phyloP scores from a whole-genome alignment of 1,284 basidiomycete genomes.

The Tilletiaria anomala region DNA sequence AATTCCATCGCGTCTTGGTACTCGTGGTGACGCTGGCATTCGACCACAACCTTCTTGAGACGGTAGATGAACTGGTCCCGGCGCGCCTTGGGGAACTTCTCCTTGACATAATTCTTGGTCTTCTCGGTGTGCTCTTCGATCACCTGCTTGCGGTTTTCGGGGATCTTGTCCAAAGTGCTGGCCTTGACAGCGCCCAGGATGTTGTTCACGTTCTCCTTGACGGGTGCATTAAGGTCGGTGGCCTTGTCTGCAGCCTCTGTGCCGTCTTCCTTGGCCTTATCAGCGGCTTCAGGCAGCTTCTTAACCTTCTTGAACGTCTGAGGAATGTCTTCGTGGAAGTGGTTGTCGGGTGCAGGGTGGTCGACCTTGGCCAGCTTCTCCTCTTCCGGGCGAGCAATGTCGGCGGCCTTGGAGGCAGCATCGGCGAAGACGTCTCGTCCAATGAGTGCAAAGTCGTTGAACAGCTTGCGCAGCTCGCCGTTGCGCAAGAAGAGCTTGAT shows the following conservation, averaged over 20 bases:
- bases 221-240: constrained; percentile 26
- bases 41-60: constrained; percentile 72
- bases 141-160: constrained; percentile 33
- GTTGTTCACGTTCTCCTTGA: constrained; percentile 38
- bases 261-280: constrained; percentile 40
- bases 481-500: constrained; percentile 35
- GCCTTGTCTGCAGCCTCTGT: constrained; percentile 24
- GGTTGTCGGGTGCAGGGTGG: constrained; percentile 45
- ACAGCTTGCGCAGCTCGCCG: constrained; percentile 27
- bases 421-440: constrained; percentile 66
- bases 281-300: constrained; percentile 12
- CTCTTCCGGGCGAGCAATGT: constrained; percentile 53
- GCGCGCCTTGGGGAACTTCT: constrained; percentile 74
- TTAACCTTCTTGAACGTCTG: constrained; percentile 20
- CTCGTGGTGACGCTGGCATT: constrained; percentile 81
- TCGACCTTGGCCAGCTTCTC: constrained; percentile 56
- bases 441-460: constrained; percentile 29
- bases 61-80: constrained; percentile 68
- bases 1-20: constrained; percentile 54
- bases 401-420: constrained; percentile 60
- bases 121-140: constrained; percentile 27
- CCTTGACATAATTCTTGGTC: constrained; percentile 49
- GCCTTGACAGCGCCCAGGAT: constrained; percentile 41
- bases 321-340: constrained; percentile 43
- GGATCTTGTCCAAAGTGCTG: constrained; percentile 31